A percentile compares a stretch with the other conserved stretches of the same genome.
These are phyloP conservation scores for Chloranthus sessilifolius DNA, from an alignment of 164 flowering plant species.

Conservation along the genomic window DNA sequence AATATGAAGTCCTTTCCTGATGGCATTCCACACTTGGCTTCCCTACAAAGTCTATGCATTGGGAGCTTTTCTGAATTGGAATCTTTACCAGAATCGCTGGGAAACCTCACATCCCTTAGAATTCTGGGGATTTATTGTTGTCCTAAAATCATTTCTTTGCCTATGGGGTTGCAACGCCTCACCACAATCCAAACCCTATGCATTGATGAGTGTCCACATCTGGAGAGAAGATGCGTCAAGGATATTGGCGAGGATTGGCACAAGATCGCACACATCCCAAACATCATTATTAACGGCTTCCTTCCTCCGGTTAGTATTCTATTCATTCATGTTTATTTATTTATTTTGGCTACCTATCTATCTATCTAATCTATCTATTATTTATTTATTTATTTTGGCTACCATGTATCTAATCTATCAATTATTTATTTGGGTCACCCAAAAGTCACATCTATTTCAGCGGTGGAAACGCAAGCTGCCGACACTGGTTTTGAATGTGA, in stretches of 20 bases:
- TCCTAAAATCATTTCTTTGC: constrained; percentile 4
- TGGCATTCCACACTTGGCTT: constrained; percentile 5
- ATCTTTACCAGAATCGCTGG: constrained; percentile 3
- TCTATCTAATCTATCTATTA: too few species aligned
- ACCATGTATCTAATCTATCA: too few species aligned
- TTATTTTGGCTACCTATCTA: too few species aligned
- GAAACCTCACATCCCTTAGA: constrained; percentile 8
- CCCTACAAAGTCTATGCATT: constrained; percentile 7
- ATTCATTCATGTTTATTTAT: too few species aligned
- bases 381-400: too few species aligned
- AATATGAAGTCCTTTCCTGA: constrained; percentile 11
- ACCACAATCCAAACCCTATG: background rate
- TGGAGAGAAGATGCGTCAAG: constrained; percentile 1
- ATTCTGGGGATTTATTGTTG: constrained; percentile 12
- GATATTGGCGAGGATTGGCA: constrained; percentile 3
- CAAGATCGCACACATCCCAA: constrained; percentile 4
- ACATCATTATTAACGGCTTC: too few species aligned
- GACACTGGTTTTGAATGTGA: too few species aligned
- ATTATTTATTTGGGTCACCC: too few species aligned
- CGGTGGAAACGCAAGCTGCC: too few species aligned
- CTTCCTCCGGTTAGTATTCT: too few species aligned
- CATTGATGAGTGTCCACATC: background rate
- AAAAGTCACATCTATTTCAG: too few species aligned
- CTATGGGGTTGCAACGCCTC: constrained; percentile 9
- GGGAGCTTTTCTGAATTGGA: constrained; percentile 7